These are phyloP conservation scores for Cucumis variabilis DNA, from an alignment of 331 rosid genomes.

Conservation along the genomic window DNA sequence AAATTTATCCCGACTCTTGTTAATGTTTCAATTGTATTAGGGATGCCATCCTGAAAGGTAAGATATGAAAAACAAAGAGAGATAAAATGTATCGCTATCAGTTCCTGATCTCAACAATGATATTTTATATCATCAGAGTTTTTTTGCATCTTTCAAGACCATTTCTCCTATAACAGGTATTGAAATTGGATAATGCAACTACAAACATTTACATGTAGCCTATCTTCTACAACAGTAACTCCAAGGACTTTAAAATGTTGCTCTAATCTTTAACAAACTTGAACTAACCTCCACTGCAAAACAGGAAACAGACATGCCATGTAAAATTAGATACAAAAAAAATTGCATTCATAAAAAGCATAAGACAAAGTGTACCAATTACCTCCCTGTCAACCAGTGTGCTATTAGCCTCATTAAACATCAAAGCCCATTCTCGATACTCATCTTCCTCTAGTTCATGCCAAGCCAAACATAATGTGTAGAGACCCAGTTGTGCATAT, in stretches of 20 bases:
- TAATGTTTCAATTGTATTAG: slow-evolving; percentile 92
- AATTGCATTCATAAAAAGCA: neutral
- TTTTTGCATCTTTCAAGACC: neutral
- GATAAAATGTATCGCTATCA: neutral
- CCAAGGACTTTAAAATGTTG: slow-evolving; percentile 92
- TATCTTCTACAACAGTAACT: slow-evolving; percentile 92
- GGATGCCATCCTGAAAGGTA: slow-evolving; percentile 88
- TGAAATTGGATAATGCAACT: too few relatives aligned
- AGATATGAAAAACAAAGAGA: slow-evolving; percentile 23
- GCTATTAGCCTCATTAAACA: slow-evolving; percentile 96
- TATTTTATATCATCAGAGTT: neutral
- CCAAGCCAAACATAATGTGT: slow-evolving; percentile 94
- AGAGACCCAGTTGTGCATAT: slow-evolving; percentile 90
- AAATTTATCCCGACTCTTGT: too few relatives aligned
- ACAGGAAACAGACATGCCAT: slow-evolving; percentile 29
- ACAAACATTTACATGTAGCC: too few relatives aligned
- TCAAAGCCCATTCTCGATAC: slow-evolving; percentile 87
- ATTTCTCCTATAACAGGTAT: slow-evolving; percentile 11
- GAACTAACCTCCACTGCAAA: slow-evolving; percentile 97
- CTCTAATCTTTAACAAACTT: slow-evolving; percentile 90
- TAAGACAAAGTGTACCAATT: too few relatives aligned
- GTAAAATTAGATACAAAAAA: slow-evolving; percentile 8
- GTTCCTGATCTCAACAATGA: slow-evolving; percentile 1
- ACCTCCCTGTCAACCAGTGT: slow-evolving; percentile 98
- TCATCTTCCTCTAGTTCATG: slow-evolving; percentile 86